Evolutionary conservation across 495 filamentous ascomycete genomes (phyloP), one percentile per base, ranked within the genome.

Genomic region (Hypoxylon cercidicola): DNA sequence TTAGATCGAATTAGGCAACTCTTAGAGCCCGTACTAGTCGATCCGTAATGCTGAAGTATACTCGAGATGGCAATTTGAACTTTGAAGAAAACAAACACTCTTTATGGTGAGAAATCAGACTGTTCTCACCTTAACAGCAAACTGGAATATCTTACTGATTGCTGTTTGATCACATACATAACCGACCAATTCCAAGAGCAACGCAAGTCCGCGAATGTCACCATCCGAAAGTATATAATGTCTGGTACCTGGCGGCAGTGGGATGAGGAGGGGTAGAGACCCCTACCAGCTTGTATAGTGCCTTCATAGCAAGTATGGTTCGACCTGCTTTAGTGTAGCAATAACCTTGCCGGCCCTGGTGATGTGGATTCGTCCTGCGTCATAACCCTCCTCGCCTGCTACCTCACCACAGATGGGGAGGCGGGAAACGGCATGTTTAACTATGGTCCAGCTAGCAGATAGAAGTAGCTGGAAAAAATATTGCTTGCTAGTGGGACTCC

Each of bases 1-100:
- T 66, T 58, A 62, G 47, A 39, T 47, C 64, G 0, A 18, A 62
- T 58, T 62, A 62, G 64, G 64, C 46, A 67, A 67, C 40, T 67
- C 9, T 58, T 62, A 55, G 32, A 62, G 64, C 46, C 20, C 13
- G 35, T 10, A 11, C n/a, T 43, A 23, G 44, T 43, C 19, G 34
- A 44, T 47, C n/a, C 15, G n/a, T 32, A 50, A 35, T 21, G 16
- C 15, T 3, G 12, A 46, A 46, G 51, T 30, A 52, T 35, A 6
- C 10, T 40, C 16, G n/a, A n/a, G n/a, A n/a, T n/a, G n/a, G n/a
- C n/a, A n/a, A n/a, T n/a, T n/a, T n/a, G n/a, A n/a, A n/a, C n/a
- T n/a, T n/a, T n/a, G n/a, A n/a, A n/a, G n/a, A n/a, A n/a, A n/a
- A n/a, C n/a, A n/a, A n/a, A n/a, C n/a, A n/a, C n/a, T n/a, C n/a